Conservation (phyloP, 768 basidiomycete genomes). For the Mycena venus region DNA sequence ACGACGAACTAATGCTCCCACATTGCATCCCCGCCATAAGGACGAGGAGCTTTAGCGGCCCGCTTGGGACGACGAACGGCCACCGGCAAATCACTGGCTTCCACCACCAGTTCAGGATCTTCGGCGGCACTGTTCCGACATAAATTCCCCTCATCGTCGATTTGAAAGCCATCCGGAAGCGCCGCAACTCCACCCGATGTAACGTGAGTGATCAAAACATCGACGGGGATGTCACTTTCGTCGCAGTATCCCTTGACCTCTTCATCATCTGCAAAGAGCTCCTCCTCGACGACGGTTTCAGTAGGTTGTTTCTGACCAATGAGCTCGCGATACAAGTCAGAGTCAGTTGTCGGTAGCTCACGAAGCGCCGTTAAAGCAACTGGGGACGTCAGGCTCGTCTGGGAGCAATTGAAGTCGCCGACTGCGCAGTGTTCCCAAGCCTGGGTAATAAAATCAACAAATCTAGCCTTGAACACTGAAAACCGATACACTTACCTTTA, state of each 20-base stretch:
- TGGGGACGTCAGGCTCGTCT: constrained; percentile 35
- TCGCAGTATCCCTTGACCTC: not conserved
- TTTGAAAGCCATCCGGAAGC: too few relatives aligned
- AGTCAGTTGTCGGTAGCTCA: constrained; percentile 27
- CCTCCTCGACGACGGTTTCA: not conserved
- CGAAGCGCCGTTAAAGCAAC: constrained; percentile 28
- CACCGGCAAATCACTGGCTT: too few relatives aligned
- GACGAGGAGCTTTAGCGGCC: too few relatives aligned
- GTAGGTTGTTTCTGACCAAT: not conserved
- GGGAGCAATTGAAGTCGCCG: constrained; percentile 41
- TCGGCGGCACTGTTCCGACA: too few relatives aligned
- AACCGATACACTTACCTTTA: constrained; percentile 42
- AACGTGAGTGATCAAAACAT: not conserved
- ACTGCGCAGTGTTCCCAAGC: constrained; percentile 38
- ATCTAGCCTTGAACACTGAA: too few relatives aligned
- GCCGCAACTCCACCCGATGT: too few relatives aligned
- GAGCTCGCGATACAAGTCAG: too few relatives aligned
- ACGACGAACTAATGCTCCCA: too few relatives aligned
- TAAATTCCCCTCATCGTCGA: too few relatives aligned
- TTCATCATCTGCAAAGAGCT: not conserved
- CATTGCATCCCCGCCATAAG: too few relatives aligned
- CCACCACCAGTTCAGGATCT: too few relatives aligned
- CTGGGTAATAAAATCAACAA: constrained; percentile 19
- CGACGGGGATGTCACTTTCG: not conserved
- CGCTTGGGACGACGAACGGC: too few relatives aligned